Evolutionary conservation across 768 basidiomycete species (phyloP).

Genomic region (Sutorius australiensis): DNA sequence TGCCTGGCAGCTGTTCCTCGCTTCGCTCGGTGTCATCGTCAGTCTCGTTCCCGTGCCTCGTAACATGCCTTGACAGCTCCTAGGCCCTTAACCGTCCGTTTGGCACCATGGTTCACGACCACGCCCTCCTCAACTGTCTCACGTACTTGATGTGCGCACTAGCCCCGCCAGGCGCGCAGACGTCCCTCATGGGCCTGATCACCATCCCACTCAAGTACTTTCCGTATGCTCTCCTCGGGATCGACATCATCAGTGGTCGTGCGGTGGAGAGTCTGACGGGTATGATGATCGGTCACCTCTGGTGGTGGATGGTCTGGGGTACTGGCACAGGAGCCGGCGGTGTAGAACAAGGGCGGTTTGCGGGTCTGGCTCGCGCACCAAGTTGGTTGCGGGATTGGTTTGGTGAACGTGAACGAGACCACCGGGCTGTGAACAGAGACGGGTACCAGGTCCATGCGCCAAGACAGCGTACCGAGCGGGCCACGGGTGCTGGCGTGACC

Average conservation of each 20-base stretch:
- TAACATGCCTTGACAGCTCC: background rate
- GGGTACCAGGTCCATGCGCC: conserved; percentile 64
- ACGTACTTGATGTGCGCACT: conserved; percentile 66
- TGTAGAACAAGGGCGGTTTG: conserved; percentile 36
- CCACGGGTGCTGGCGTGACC: conserved; percentile 16
- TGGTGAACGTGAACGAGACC: conserved; percentile 36
- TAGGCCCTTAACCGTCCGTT: conserved; percentile 63
- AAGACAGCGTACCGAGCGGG: conserved; percentile 30
- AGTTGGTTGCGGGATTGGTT: conserved; percentile 52
- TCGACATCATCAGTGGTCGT: conserved; percentile 68
- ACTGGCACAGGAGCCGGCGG: conserved; percentile 39
- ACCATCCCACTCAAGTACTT: conserved; percentile 68
- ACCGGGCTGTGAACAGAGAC: conserved; percentile 35
- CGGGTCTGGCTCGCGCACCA: conserved; percentile 48
- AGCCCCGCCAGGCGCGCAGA: conserved; percentile 60
- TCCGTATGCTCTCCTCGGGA: conserved; percentile 67
- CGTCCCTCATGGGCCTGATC: conserved; percentile 77
- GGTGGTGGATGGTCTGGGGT: conserved; percentile 75
- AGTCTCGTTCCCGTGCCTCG: conserved; percentile 22
- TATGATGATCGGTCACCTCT: conserved; percentile 71
- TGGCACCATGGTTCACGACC: conserved; percentile 49
- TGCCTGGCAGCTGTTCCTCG: conserved; percentile 67
- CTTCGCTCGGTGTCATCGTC: conserved; percentile 57
- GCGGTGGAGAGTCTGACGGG: conserved; percentile 63
- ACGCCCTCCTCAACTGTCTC: conserved; percentile 63